phyloP scores from a whole-genome alignment of 73 alveolate genomes.

The Vitrella brassicaformis region DNA sequence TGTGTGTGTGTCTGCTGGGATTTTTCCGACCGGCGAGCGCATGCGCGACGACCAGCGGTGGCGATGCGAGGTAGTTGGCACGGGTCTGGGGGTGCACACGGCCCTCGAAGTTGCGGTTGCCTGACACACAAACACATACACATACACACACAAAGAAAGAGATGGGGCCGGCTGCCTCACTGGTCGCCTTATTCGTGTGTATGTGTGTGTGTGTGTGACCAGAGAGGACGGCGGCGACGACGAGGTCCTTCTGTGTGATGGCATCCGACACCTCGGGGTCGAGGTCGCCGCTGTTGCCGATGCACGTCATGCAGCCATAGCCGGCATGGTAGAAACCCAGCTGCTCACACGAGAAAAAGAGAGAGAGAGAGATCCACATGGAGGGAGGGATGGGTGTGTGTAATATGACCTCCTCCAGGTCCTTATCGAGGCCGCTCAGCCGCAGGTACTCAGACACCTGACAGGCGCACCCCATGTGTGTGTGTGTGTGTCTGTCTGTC shows the following conservation, averaged over 20 bases:
- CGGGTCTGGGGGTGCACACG: conserved; percentile 81
- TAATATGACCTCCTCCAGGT: neutral
- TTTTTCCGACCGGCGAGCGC: conserved; percentile 72
- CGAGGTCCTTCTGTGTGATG: conserved; percentile 55
- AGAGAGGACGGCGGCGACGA: conserved; percentile 72
- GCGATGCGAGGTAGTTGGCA: conserved; percentile 81
- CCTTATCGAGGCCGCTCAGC: conserved; percentile 54
- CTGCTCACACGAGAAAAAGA: conserved; percentile 31
- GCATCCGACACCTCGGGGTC: conserved; percentile 59
- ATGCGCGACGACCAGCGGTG: conserved; percentile 82
- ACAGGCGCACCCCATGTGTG: conserved; percentile 18
- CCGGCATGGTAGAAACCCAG: conserved; percentile 75
- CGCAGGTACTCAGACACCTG: conserved; percentile 62
- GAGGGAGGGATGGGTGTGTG: neutral
- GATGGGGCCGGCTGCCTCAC: no score
- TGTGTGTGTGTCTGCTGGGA: no score
- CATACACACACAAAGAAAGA: no score
- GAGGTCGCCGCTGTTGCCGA: conserved; percentile 79
- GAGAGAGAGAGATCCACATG: neutral
- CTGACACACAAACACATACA: no score
- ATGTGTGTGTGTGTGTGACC: no score
- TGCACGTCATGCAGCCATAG: conserved; percentile 88
- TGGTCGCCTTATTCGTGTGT: no score
- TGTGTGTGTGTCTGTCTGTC: neutral
- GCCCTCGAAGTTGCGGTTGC: conserved; percentile 81